Conservation (phyloP, 257 asterid genomes). For the Gentiana dahurica region DNA sequence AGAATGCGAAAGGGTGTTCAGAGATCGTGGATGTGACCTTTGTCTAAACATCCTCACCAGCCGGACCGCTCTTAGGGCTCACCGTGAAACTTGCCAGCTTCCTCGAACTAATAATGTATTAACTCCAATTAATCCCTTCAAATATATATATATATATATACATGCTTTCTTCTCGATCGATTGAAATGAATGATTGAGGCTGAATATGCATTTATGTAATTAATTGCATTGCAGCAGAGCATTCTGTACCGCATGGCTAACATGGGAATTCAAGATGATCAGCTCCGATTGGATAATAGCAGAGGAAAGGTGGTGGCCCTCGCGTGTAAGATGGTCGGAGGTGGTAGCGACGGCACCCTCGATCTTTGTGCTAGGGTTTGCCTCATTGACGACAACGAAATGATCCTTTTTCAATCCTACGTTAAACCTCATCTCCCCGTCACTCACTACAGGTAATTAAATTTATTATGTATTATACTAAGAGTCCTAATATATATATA, state of each 20-base stretch:
- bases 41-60: constrained; percentile 44
- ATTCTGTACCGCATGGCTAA: constrained; percentile 62
- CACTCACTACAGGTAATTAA: constrained; percentile 60
- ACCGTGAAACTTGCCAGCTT: constrained; percentile 54
- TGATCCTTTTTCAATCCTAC: constrained; percentile 58
- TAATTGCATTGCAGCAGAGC: constrained; percentile 22
- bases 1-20: constrained; percentile 86
- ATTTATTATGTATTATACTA: no score
- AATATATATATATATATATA: not conserved
- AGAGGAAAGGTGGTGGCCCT: constrained; percentile 67
- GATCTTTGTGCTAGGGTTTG: constrained; percentile 89
- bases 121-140: not conserved
- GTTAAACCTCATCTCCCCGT: constrained; percentile 70
- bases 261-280: constrained; percentile 67
- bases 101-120: constrained; percentile 56
- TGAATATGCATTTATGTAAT: not conserved
- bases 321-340: constrained; percentile 92
- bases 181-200: not conserved
- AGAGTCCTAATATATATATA: no score
- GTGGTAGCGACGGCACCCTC: constrained; percentile 83
- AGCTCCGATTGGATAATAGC: constrained; percentile 43
- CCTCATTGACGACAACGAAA: constrained; percentile 62
- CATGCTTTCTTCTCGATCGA: not conserved
- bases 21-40: constrained; percentile 74
- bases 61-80: constrained; percentile 41